phyloP scores from a whole-genome alignment of 768 basidiomycete species.

The Xanthoconium purpureum region DNA sequence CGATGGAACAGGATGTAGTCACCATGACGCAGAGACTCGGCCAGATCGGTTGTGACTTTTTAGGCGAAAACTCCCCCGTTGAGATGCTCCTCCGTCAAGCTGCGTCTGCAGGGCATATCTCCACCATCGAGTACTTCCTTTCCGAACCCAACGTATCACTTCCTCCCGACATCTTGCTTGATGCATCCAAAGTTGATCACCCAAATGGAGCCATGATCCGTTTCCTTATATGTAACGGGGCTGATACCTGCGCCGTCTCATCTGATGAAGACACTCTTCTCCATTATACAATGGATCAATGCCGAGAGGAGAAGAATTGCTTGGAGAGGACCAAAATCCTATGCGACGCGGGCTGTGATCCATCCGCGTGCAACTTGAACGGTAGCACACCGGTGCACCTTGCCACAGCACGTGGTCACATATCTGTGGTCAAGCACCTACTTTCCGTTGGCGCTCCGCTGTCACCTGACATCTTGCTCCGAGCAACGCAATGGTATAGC shows the following conservation, averaged over 20 bases:
- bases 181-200: not conserved
- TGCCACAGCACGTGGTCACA: not conserved
- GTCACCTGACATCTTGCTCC: not conserved
- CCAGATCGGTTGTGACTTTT: not conserved
- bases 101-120: slow-evolving; percentile 3
- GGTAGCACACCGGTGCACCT: not conserved
- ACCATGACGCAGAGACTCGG: slow-evolving; percentile 1
- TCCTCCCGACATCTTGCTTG: not conserved
- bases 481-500: no score
- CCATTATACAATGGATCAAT: not conserved
- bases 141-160: not conserved
- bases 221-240: not conserved
- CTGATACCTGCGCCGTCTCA: not conserved
- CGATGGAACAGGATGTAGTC: not conserved
- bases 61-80: not conserved
- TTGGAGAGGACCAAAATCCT: not conserved
- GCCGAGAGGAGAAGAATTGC: not conserved
- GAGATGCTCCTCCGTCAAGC: not conserved
- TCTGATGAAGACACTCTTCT: not conserved
- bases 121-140: not conserved
- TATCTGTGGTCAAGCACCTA: not conserved
- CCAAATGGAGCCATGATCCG: not conserved
- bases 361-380: not conserved
- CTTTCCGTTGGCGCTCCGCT: not conserved
- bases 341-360: not conserved